Evolutionary conservation across 331 rosid species (phyloP), one percentile per base, ranked within the genome.

Genomic region (Malus hybrid): DNA sequence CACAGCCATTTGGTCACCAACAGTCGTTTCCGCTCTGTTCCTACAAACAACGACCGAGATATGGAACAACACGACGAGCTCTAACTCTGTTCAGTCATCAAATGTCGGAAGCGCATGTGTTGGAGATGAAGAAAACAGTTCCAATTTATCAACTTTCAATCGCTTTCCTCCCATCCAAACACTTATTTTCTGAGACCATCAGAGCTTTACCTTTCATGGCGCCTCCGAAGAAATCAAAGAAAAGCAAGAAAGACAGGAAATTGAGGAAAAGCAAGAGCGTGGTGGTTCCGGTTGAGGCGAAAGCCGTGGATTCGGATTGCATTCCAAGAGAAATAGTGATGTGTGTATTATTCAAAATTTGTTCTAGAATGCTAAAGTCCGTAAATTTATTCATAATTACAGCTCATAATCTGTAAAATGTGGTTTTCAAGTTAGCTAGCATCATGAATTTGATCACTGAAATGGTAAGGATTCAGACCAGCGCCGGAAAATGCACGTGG

Each of bases 221-320:
- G 73, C 91, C 98, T 24, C 64, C 85, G 24, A 90, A 89, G 86
- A 93, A 93, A 86, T 80, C 91, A 10, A 90, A 87, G 83, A 91
- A 86, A 73, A 80, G 75, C 65, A 91, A 91, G 71, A 87, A 68
- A 80, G 90, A 79, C 4, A 83, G 83, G 68, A 91, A 87, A 75
- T 73, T 85, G 74, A 85, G 90, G 82, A 87, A 88, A 87, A 83
- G 72, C 71, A 65, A 72, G 13, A 86, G 80, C 68, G 77, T 71
- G 3, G 79, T 80, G 5, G 89, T 80, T 76, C 93, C 96, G 5
- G 71, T 79, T 24, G 93, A 86, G 69, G 92, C 97, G 71, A 85
- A 82, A 85, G 68, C 88, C 83, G 67, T 70, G 22, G 99, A 94
- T 27, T 85, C 88, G 20, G 97, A 94, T 74, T 94, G 7, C 9